A percentile compares a stretch with the other conserved stretches of the same genome.
phyloP scores from a whole-genome alignment of 352 stramenopile species.

The Hyphochytrium catenoides region DNA sequence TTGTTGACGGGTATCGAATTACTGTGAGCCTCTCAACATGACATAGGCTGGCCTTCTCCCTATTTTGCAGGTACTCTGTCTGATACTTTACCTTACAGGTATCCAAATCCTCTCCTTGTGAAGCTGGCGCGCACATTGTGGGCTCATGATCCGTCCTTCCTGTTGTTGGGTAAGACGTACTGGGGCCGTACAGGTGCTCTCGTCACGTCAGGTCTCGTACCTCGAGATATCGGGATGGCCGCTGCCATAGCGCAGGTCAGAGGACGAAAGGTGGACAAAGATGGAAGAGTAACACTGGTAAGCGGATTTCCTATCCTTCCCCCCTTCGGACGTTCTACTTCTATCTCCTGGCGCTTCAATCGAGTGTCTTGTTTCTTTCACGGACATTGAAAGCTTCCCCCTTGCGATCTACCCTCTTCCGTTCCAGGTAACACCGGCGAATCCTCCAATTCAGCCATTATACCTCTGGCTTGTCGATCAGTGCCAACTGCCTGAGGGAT shows the following conservation, averaged over 20 bases:
- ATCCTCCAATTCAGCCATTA: no score
- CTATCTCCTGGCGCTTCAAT: neutral
- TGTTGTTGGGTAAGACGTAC: neutral
- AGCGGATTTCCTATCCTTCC: neutral
- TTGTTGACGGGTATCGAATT: no score
- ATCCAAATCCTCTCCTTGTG: slow-evolving; percentile 4
- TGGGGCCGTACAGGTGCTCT: slow-evolving; percentile 1
- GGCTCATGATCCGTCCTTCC: neutral
- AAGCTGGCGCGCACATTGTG: slow-evolving; percentile 2
- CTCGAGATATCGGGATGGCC: neutral
- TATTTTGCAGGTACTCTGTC: no score
- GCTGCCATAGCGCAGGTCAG: neutral
- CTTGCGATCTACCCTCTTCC: no score
- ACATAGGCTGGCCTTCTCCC: no score
- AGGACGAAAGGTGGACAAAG: neutral
- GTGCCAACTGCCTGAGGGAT: no score
- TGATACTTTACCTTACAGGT: no score
- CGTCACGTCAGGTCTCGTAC: slow-evolving; percentile 1
- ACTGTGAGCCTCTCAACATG: no score
- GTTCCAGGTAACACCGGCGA: no score
- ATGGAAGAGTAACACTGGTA: neutral
- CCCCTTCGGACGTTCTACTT: neutral
- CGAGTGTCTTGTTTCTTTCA: no score
- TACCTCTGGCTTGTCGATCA: no score
- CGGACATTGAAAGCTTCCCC: no score